Conservation (phyloP, 2,329 filamentous ascomycete species). For the Talaromyces sp. region DNA sequence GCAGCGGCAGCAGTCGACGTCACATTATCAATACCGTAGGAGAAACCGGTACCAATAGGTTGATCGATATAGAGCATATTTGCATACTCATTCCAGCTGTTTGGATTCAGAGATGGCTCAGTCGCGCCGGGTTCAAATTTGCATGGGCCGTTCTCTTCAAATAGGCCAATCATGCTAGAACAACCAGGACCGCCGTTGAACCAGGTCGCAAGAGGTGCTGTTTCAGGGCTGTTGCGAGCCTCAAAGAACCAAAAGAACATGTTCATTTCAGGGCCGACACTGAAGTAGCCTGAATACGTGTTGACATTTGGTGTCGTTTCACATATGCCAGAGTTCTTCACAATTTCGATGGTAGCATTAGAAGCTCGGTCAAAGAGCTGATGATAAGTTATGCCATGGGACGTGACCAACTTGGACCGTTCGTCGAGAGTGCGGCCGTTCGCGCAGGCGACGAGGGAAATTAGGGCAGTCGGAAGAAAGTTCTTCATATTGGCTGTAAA, state of each 20-base stretch:
- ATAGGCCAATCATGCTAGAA: conserved; percentile 41
- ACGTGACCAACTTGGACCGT: too few species aligned
- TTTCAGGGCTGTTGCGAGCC: conserved; percentile 39
- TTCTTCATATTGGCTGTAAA: background rate
- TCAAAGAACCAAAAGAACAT: conserved; percentile 65
- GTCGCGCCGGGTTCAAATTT: conserved; percentile 34
- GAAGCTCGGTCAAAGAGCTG: too few species aligned
- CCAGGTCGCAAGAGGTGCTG: conserved; percentile 52
- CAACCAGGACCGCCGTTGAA: conserved; percentile 53
- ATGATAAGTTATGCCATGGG: too few species aligned
- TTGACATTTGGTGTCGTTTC: conserved; percentile 53
- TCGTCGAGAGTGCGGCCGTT: too few species aligned
- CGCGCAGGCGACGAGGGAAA: too few species aligned
- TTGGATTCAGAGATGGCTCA: conserved; percentile 34
- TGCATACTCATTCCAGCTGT: conserved; percentile 49
- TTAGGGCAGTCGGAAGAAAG: conserved; percentile 19
- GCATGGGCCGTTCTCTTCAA: conserved; percentile 44
- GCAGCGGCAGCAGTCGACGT: conserved; percentile 37
- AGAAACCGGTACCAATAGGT: conserved; percentile 49
- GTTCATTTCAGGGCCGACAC: conserved; percentile 54
- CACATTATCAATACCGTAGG: conserved; percentile 37
- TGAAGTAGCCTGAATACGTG: conserved; percentile 57
- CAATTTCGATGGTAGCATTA: too few species aligned
- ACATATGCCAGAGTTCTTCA: conserved; percentile 39
- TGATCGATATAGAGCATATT: conserved; percentile 64